Conservation (phyloP, 352 stramenopile species). For the Phytophthora sojae region DNA sequence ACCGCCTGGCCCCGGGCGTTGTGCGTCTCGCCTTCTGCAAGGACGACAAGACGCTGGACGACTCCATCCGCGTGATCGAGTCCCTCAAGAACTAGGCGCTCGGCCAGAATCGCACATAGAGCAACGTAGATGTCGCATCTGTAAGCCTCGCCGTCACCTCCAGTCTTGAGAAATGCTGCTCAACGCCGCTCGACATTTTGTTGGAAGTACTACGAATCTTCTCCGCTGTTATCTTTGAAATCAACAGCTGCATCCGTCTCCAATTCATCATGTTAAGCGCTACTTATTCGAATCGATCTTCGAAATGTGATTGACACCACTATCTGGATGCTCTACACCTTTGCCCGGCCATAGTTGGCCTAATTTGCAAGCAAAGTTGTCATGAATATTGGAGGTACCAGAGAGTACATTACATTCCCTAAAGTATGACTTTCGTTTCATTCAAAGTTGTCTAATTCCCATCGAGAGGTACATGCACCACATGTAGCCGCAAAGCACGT, state of each 20-base stretch:
- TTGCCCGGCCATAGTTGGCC: too few relatives aligned
- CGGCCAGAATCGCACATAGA: constrained; percentile 17
- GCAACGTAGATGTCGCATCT: constrained; percentile 23
- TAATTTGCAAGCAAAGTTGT: too few relatives aligned
- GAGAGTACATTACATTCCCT: too few relatives aligned
- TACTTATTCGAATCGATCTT: too few relatives aligned
- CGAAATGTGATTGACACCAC: too few relatives aligned
- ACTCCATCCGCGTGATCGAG: constrained; percentile 85
- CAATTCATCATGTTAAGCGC: too few relatives aligned
- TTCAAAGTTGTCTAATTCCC: too few relatives aligned
- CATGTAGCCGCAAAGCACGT: too few relatives aligned
- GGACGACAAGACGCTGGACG: constrained; percentile 93
- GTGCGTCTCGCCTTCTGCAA: constrained; percentile 98
- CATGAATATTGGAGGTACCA: too few relatives aligned
- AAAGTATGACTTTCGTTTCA: too few relatives aligned
- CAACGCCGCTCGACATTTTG: constrained; percentile 26
- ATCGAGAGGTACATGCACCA: too few relatives aligned
- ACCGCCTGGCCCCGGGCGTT: constrained; percentile 77
- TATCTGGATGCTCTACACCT: too few relatives aligned
- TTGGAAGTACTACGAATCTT: constrained; percentile 57
- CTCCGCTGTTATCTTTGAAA: constrained; percentile 65
- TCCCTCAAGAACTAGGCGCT: constrained; percentile 46
- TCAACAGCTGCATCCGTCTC: constrained; percentile 85
- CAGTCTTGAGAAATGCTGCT: constrained; percentile 8
- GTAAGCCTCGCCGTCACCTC: constrained; percentile 17